Evolutionary conservation across 306 rosid species (phyloP), one percentile per base, ranked within the genome.

Genomic region (Trichosanthes cucumerina): DNA sequence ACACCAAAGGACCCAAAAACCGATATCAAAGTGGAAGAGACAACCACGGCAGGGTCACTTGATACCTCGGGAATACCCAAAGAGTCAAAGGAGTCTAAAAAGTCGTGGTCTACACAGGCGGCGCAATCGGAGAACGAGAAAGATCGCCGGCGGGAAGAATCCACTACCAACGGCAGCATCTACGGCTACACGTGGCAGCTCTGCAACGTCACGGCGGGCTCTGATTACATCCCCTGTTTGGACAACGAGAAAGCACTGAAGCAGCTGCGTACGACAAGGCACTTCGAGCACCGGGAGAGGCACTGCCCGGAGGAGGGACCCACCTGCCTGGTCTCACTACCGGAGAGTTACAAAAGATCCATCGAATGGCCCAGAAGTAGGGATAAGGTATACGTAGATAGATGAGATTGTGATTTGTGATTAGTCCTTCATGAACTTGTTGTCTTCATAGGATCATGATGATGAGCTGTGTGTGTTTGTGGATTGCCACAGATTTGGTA

Each of bases 201-300:
- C 0, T 91, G 97, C 80, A 95, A 92, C 82, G 88, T 83, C 54
- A 92, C 97, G 0, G 82, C 93, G 0, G 91, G 90, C 50, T 38
- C 90, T 2, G 98, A 95, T 85, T 95, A 85, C 62, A 92, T 92
- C 59, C 98, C 99, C 0, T 95, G 99, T 88, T 86, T 95, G 90
- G 99, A 95, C 84, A 92, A 92, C 41, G 90, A 86, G 82, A 85
- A 90, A 69, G 93, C 98, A 6, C 1, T 92, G 7, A 91, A 81
- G 73, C 39, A 79, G 57, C 66, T 95, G 57, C 90, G 62, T 0
- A 71, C 78, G 1, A 91, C 91, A 31, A 85, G 41, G 56, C 99
- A 88, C 84, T 95, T 86, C 62, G 85, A 95, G 81, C 99, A 92
- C 79, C 83, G 98, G 23, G 99, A 95, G 85, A 82, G 99, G 57